A percentile compares a stretch with the other conserved stretches of the same genome.
Evolutionary conservation across 352 stramenopile species (phyloP).

Genomic region (Plasmopara viticola): DNA sequence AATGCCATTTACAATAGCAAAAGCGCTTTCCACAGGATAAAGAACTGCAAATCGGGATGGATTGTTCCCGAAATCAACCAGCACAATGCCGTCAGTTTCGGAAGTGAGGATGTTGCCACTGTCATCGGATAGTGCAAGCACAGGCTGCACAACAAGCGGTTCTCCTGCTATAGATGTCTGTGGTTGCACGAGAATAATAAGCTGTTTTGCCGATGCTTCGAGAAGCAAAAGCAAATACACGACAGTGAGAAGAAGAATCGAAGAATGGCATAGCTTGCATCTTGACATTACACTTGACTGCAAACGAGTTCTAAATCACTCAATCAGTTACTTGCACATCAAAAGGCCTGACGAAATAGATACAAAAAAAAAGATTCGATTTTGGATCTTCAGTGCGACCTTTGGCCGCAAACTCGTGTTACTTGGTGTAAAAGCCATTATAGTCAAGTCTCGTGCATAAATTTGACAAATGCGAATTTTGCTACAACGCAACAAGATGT

Average conservation of each 20-base stretch:
- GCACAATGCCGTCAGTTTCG: constrained; percentile 47
- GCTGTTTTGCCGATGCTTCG: constrained; percentile 19
- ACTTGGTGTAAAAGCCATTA: constrained; percentile 69
- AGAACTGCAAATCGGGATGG: constrained; percentile 48
- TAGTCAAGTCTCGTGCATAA: constrained; percentile 59
- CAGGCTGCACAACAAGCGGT: constrained; percentile 46
- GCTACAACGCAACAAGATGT: constrained; percentile 20
- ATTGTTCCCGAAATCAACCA: constrained; percentile 46
- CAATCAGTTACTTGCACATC: constrained; percentile 14
- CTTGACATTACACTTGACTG: constrained; percentile 22
- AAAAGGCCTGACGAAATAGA: constrained; percentile 1
- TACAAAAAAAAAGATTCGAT: constrained; percentile 16
- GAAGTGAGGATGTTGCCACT: constrained; percentile 66
- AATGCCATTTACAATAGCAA: constrained; percentile 72
- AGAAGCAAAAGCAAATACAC: constrained; percentile 6
- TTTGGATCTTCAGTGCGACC: constrained; percentile 25
- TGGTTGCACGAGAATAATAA: constrained; percentile 66
- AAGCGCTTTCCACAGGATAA: constrained; percentile 35
- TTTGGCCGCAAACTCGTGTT: constrained; percentile 18
- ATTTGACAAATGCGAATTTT: constrained; percentile 65
- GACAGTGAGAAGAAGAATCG: constrained; percentile 4
- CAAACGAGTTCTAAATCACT: constrained; percentile 2
- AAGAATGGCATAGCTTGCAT: constrained; percentile 7
- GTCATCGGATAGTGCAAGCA: constrained; percentile 70
- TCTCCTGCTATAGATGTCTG: constrained; percentile 58